Base-by-base conservation (phyloP, 164 flowering plant species). In the Warburgia ugandensis region DNA sequence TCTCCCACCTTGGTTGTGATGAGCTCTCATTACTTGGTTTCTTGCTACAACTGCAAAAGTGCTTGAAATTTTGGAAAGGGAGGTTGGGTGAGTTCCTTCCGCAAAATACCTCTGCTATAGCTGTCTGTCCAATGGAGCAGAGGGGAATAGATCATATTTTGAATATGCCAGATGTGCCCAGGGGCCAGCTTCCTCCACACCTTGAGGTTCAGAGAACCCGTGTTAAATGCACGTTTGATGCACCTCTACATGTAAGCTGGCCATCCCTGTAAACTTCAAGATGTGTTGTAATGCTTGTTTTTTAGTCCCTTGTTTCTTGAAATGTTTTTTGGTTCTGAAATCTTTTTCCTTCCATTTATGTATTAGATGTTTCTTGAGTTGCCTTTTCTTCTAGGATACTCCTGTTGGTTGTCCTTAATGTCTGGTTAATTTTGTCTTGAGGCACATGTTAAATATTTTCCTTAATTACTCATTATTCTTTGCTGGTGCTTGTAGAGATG, bases 171-270 rank as follows among this genome's bases (percentile, higher is more conserved):
- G 83, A 79, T 38, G 78, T 80, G 21, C 90, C 94, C 0, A 57
- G 12, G 64, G 81, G 77, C n/a, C 61, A 75, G 63, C 79, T 86
- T 16, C 87, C 92, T 3, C 73, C 79, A 1, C 92, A 91, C 65
- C 62, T 86, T 23, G 66, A 84, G 58, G 73, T 74, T 27, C 91
- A 83, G 53, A 63, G 81, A 46, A 86, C 87, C 56, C 87, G 91
- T 16, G 92, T 83, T 30, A 19, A 58, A 31, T 78, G 91, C 61
- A 68, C 61, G 29, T 33, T 54, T 1, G 94, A 86, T 53, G 94
- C 91, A 59, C 91, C 96, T 0, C 61, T 54, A 31, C 77, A 83
- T 56, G 95, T 91, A 77, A 1, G 48, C 28, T 3, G 29, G 32
- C 27, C 3, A 31, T 2, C 44, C 7, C 10, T 46, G 4, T 14